Evolutionary conservation across 352 stramenopile genomes (phyloP).

Genomic region (Pythium dissotocum): DNA sequence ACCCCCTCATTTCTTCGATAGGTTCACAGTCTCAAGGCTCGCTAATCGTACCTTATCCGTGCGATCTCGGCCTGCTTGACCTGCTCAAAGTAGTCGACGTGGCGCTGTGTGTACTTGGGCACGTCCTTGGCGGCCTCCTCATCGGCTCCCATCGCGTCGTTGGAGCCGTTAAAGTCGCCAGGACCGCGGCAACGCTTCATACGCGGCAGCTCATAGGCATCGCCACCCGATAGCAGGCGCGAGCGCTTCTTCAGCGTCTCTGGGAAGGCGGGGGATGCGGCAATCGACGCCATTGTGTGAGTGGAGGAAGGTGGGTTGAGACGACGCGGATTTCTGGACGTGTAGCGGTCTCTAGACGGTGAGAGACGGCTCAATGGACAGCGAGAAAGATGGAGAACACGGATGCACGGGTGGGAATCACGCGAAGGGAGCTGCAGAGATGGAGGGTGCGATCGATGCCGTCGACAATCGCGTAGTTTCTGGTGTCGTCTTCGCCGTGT

Average conservation of each 20-base stretch:
- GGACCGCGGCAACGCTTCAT: conserved; percentile 57
- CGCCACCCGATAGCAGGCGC: conserved; percentile 39
- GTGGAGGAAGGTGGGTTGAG: neutral
- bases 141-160: conserved; percentile 34
- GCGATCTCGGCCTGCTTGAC: conserved; percentile 79
- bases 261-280: conserved; percentile 65
- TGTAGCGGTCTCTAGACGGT: neutral
- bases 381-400: conserved; percentile 1
- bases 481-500: conserved; percentile 16
- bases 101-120: conserved; percentile 84
- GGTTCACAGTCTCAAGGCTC: neutral
- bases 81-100: conserved; percentile 89
- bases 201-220: conserved; percentile 55
- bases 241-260: conserved; percentile 78
- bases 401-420: neutral
- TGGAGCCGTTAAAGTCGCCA: conserved; percentile 16
- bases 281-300: conserved; percentile 68
- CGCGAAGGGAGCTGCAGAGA: neutral
- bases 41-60: conserved; percentile 52
- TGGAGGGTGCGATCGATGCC: conserved; percentile 15
- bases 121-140: conserved; percentile 43
- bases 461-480: conserved; percentile 14
- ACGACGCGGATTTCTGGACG: neutral
- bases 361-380: conserved; percentile 6
- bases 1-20: neutral